These are phyloP conservation scores for Ascodesmis nigricans DNA, from an alignment of 495 filamentous ascomycete genomes.

Conservation along the genomic window DNA sequence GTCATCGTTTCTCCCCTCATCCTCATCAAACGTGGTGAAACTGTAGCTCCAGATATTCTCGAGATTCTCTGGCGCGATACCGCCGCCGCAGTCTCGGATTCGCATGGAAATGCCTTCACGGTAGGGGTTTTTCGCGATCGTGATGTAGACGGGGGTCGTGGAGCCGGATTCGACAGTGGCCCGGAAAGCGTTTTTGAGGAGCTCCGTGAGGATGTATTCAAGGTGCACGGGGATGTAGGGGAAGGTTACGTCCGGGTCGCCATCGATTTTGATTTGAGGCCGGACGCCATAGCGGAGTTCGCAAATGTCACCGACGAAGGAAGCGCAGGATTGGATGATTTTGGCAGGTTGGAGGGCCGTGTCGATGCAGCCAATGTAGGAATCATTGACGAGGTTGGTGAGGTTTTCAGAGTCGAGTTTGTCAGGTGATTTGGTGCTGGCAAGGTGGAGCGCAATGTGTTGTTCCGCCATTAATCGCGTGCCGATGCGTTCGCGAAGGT, in stretches of 20 bases:
- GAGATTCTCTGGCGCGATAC: conserved; percentile 60
- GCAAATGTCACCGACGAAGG: conserved; percentile 85
- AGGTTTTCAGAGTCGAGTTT: conserved; percentile 7
- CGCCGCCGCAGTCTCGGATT: conserved; percentile 85
- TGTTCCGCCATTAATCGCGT: conserved; percentile 90
- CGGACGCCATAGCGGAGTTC: conserved; percentile 87
- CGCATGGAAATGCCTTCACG: conserved; percentile 82
- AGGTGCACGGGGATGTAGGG: conserved; percentile 87
- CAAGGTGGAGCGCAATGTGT: conserved; percentile 81
- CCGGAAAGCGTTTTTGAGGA: conserved; percentile 90
- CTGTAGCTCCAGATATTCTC: conserved; percentile 86
- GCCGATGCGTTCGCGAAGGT: conserved; percentile 81
- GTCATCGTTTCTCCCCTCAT: conserved; percentile 7
- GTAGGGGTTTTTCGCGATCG: conserved; percentile 68
- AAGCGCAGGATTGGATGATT: conserved; percentile 59
- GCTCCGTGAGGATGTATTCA: conserved; percentile 89
- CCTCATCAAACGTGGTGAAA: conserved; percentile 58
- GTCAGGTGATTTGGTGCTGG: conserved; percentile 24
- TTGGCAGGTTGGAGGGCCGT: conserved; percentile 64
- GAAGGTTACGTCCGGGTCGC: conserved; percentile 57
- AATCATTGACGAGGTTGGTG: conserved; percentile 28
- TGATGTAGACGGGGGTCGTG: conserved; percentile 64
- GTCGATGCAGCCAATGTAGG: conserved; percentile 93
- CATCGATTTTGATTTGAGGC: conserved; percentile 58
- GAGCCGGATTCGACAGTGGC: conserved; percentile 67